phyloP scores from a whole-genome alignment of 441 rosid genomes.

The Omphalea diandra region DNA sequence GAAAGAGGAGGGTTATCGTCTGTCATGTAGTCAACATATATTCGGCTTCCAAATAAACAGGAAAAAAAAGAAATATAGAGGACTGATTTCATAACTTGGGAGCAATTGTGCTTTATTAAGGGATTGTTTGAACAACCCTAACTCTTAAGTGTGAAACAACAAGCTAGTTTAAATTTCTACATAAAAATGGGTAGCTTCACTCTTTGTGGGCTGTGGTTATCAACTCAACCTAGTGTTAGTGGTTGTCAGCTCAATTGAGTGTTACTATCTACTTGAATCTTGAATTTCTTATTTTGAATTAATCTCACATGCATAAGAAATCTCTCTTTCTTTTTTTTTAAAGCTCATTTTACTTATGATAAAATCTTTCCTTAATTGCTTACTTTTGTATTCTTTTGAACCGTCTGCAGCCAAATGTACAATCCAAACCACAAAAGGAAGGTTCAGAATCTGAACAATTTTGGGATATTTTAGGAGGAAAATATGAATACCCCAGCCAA shows the following conservation, averaged over 20 bases:
- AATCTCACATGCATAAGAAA: not conserved
- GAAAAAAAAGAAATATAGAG: too few relatives aligned
- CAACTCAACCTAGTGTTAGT: not conserved
- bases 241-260: not conserved
- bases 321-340: too few relatives aligned
- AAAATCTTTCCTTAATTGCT: not conserved
- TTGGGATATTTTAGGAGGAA: slow-evolving; percentile 92
- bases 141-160: too few relatives aligned
- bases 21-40: not conserved
- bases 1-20: not conserved
- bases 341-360: not conserved
- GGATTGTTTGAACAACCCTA: too few relatives aligned
- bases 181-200: not conserved
- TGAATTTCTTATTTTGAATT: slow-evolving; percentile 37
- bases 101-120: not conserved
- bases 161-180: not conserved
- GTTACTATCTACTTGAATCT: not conserved
- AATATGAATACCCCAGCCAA: slow-evolving; percentile 77
- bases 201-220: not conserved
- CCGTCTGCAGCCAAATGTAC: slow-evolving; percentile 75
- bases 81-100: not conserved
- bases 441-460: slow-evolving; percentile 90
- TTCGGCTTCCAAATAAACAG: not conserved
- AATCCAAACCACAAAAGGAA: slow-evolving; percentile 82
- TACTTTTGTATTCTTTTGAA: slow-evolving; percentile 19